Evolutionary conservation across 2,329 filamentous ascomycete species (phyloP).

Genomic region (Microdochium paspali): DNA sequence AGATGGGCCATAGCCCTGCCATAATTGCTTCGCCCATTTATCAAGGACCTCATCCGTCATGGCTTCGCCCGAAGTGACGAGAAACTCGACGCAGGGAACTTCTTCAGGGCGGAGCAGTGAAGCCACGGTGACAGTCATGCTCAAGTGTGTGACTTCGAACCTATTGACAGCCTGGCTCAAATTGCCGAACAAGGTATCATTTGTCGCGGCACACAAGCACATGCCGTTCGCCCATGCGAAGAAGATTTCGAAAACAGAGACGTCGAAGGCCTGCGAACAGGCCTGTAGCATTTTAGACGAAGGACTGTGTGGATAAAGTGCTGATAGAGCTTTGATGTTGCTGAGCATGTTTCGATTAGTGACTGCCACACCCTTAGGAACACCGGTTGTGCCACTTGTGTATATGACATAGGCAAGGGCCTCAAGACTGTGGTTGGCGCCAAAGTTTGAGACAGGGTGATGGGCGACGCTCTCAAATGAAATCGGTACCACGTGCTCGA

Average conservation of each 20-base stretch:
- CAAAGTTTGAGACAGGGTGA: conserved; percentile 25
- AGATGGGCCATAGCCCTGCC: conserved; percentile 76
- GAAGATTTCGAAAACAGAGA: conserved; percentile 87
- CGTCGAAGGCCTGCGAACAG: conserved; percentile 78
- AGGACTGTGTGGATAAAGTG: conserved; percentile 50
- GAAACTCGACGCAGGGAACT: conserved; percentile 61
- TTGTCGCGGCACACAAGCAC: conserved; percentile 65
- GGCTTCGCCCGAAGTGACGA: conserved; percentile 75
- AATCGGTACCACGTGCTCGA: conserved; percentile 22
- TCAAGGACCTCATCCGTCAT: conserved; percentile 63
- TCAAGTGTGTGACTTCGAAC: conserved; percentile 67
- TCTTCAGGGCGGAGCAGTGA: conserved; percentile 59
- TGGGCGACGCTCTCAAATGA: conserved; percentile 13
- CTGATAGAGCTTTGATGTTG: conserved; percentile 59
- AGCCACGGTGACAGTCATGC: conserved; percentile 78
- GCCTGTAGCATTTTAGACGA: conserved; percentile 64
- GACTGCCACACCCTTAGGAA: conserved; percentile 71
- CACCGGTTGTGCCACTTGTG: conserved; percentile 75
- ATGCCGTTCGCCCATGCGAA: conserved; percentile 73
- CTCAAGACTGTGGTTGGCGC: conserved; percentile 27
- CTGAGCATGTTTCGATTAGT: conserved; percentile 68
- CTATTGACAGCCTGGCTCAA: conserved; percentile 57
- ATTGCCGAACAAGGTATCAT: conserved; percentile 66
- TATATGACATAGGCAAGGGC: conserved; percentile 69
- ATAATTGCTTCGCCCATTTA: conserved; percentile 61